phyloP scores from a whole-genome alignment of 2,329 filamentous ascomycete genomes.

The Penicillium sp. region DNA sequence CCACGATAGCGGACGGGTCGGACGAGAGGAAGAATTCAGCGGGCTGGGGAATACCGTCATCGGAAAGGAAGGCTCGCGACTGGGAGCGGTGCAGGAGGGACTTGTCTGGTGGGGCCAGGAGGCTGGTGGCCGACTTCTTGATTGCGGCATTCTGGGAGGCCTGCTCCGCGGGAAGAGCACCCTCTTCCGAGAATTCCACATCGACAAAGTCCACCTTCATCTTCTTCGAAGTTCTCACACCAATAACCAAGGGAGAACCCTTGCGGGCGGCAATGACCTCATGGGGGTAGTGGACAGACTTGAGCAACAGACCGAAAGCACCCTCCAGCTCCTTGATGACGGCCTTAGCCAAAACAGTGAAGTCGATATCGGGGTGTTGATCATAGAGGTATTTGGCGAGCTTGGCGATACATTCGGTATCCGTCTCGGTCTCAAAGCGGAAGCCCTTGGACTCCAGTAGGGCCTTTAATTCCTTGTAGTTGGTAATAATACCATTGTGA shows the following conservation, averaged over 20 bases:
- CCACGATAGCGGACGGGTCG: slow-evolving; percentile 95
- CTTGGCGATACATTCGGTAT: slow-evolving; percentile 99
- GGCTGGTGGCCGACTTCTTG: slow-evolving; percentile 77
- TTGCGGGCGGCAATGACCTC: slow-evolving; percentile 98
- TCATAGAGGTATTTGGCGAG: slow-evolving; percentile 98
- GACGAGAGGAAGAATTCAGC: slow-evolving; percentile 99
- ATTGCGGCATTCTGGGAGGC: slow-evolving; percentile 95
- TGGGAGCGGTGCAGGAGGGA: slow-evolving; percentile 97
- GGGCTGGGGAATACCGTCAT: slow-evolving; percentile 96
- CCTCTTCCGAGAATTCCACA: slow-evolving; percentile 92
- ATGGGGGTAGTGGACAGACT: slow-evolving; percentile 97
- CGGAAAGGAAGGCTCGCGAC: slow-evolving; percentile 97
- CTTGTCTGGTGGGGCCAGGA: slow-evolving; percentile 92
- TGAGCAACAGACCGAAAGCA: slow-evolving; percentile 94
- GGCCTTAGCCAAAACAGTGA: slow-evolving; percentile 94
- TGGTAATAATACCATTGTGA: slow-evolving; percentile 99
- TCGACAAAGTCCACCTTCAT: slow-evolving; percentile 99
- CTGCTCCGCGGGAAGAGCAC: slow-evolving; percentile 84
- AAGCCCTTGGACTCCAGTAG: slow-evolving; percentile 92
- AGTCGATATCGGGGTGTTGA: slow-evolving; percentile 88
- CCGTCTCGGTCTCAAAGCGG: slow-evolving; percentile 98
- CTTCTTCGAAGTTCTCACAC: slow-evolving; percentile 94
- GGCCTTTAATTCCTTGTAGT: slow-evolving; percentile 99
- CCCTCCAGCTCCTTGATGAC: slow-evolving; percentile 98
- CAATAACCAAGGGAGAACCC: slow-evolving; percentile 95